Percentiles rank a stretch among this genome's conserved stretches.
These are phyloP conservation scores for Populus tremula DNA, from an alignment of 345 rosid genomes.

Conservation along the genomic window DNA sequence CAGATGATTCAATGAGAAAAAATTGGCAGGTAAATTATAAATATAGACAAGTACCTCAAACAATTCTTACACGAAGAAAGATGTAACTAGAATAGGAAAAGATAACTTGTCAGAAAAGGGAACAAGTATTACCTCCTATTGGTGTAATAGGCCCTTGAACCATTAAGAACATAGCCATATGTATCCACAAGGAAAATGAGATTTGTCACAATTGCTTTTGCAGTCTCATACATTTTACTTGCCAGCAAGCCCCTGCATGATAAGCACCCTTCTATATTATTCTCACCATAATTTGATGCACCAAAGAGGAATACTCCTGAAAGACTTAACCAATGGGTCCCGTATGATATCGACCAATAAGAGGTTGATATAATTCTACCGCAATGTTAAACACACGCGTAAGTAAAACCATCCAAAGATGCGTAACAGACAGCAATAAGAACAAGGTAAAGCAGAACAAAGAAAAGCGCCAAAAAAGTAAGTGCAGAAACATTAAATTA, in stretches of 20 bases:
- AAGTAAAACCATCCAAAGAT: neutral
- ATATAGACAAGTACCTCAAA: neutral
- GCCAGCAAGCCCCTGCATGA: slow-evolving; percentile 77
- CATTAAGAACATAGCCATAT: slow-evolving; percentile 77
- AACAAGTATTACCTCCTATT: slow-evolving; percentile 61
- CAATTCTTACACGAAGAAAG: neutral
- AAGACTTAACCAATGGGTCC: neutral
- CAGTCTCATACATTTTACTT: slow-evolving; percentile 78
- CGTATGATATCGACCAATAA: too few species aligned
- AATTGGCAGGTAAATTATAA: neutral
- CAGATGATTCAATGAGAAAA: neutral
- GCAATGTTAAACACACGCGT: too few species aligned
- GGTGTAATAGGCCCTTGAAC: slow-evolving; percentile 79
- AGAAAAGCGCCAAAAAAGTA: neutral
- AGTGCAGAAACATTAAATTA: slow-evolving; percentile 13
- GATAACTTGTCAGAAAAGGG: neutral
- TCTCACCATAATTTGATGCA: neutral
- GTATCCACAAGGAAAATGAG: slow-evolving; percentile 59
- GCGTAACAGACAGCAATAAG: neutral
- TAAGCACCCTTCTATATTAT: neutral
- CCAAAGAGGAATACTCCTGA: neutral
- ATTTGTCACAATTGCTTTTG: slow-evolving; percentile 65
- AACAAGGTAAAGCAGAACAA: neutral
- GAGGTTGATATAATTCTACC: too few species aligned
- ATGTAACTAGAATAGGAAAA: neutral